A percentile compares a stretch with the other conserved stretches of the same genome.
These are phyloP conservation scores for Hanseniaspora uvarum DNA, from an alignment of 1,139 yeast genomes.

Conservation along the genomic window DNA sequence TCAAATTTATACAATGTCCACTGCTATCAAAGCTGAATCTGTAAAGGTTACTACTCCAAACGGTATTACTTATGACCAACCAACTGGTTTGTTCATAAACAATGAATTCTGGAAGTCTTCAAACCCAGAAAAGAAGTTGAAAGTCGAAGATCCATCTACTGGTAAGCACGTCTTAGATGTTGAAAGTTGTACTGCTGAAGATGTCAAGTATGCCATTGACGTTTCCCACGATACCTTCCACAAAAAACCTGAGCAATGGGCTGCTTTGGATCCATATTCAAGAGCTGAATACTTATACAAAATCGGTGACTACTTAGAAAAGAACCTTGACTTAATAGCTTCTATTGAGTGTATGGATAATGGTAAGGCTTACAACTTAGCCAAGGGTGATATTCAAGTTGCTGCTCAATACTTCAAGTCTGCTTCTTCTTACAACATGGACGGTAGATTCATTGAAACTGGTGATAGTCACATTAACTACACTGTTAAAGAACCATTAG, in stretches of 20 bases:
- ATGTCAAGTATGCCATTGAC: conserved; percentile 55
- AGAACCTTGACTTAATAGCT: conserved; percentile 40
- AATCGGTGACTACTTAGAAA: conserved; percentile 45
- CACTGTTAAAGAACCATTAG: conserved; percentile 62
- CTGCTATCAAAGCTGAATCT: conserved; percentile 29
- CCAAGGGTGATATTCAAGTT: conserved; percentile 48
- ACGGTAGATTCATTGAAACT: conserved; percentile 58
- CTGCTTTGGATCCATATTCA: conserved; percentile 35
- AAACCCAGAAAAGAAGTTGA: conserved; percentile 38
- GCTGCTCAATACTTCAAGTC: conserved; percentile 49
- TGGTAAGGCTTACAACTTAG: conserved; percentile 45
- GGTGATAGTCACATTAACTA: conserved; percentile 52
- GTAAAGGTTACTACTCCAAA: conserved; percentile 45
- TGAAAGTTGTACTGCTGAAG: conserved; percentile 50
- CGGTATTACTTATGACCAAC: conserved; percentile 50
- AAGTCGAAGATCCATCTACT: conserved; percentile 54
- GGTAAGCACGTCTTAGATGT: conserved; percentile 50
- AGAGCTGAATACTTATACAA: conserved; percentile 40
- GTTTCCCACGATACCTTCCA: conserved; percentile 16
- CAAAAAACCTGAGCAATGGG: conserved; percentile 44
- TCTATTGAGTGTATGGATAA: conserved; percentile 52
- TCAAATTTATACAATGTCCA: conserved; percentile 17
- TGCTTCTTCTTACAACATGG: conserved; percentile 66
- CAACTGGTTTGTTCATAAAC: conserved; percentile 73
- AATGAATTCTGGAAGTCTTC: conserved; percentile 64